Evolutionary conservation across 345 rosid species (phyloP).

Genomic region (Psidium guajava): DNA sequence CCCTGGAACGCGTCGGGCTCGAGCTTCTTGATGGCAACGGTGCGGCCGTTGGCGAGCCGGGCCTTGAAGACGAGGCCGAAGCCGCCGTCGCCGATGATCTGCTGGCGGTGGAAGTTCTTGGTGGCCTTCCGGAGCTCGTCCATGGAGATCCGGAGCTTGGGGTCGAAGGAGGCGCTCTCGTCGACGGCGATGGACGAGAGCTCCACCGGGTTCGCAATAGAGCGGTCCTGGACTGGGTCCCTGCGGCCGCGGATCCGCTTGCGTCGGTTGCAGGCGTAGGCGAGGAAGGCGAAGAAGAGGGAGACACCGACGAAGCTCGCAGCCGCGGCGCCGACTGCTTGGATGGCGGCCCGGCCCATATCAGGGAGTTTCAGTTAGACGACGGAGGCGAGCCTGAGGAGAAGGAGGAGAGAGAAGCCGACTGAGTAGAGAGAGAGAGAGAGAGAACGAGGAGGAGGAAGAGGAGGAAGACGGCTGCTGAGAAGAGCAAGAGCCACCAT

Average conservation of each 20-base stretch:
- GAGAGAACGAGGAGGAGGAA: neutral
- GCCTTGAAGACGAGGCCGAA: conserved; percentile 82
- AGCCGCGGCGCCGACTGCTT: conserved; percentile 16
- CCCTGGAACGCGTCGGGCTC: conserved; percentile 81
- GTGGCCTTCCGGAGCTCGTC: conserved; percentile 51
- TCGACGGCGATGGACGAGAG: neutral
- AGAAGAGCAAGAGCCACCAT: neutral
- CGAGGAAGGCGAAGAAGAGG: conserved; percentile 10
- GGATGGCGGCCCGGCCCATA: conserved; percentile 1
- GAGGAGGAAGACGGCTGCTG: neutral
- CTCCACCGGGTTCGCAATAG: neutral
- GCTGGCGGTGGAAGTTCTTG: conserved; percentile 50
- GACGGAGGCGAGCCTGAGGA: neutral
- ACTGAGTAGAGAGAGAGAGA: neutral
- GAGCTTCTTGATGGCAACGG: conserved; percentile 77
- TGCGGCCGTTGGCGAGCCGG: conserved; percentile 32
- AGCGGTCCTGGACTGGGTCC: neutral
- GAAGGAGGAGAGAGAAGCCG: neutral
- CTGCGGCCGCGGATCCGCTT: neutral
- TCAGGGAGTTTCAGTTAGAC: neutral
- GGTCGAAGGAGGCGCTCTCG: conserved; percentile 53
- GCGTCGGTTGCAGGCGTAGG: conserved; percentile 12
- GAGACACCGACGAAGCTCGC: conserved; percentile 20
- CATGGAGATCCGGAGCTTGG: conserved; percentile 56
- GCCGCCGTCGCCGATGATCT: conserved; percentile 83